Percentiles rank a stretch among this genome's conserved stretches.
Evolutionary conservation across 441 rosid species (phyloP).

Genomic region (Daphne laureola): DNA sequence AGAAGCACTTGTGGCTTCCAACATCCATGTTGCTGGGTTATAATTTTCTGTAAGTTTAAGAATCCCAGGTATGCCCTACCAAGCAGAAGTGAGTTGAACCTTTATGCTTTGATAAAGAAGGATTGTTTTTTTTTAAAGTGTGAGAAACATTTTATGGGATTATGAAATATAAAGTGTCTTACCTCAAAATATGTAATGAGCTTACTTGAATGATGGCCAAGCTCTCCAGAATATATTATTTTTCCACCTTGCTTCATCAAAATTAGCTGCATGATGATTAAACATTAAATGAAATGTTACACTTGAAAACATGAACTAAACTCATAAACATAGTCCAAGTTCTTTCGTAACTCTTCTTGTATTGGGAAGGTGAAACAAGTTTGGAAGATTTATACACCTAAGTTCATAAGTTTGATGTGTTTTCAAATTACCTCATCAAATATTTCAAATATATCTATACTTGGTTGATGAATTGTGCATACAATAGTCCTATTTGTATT

Average conservation of each 20-base stretch:
- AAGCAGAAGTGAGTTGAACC: too few relatives aligned
- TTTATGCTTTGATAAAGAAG: too few relatives aligned
- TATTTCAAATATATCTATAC: constrained; percentile 25
- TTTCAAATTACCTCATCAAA: constrained; percentile 26
- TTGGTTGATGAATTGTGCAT: constrained; percentile 34
- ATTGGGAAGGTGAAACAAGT: too few relatives aligned
- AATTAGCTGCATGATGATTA: constrained; percentile 25
- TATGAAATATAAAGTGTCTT: background rate
- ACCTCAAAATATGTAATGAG: constrained; percentile 38
- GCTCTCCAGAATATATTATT: constrained; percentile 31
- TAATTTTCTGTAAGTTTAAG: constrained; percentile 23
- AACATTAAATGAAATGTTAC: background rate
- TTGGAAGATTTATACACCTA: too few relatives aligned
- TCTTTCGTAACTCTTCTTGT: too few relatives aligned
- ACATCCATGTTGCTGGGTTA: constrained; percentile 39
- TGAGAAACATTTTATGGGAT: too few relatives aligned
- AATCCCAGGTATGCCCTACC: constrained; percentile 17
- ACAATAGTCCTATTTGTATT: constrained; percentile 23
- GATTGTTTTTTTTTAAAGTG: background rate
- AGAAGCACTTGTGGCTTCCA: constrained; percentile 21
- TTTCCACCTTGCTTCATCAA: constrained; percentile 37
- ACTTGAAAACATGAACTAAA: background rate
- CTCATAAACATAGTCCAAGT: too few relatives aligned
- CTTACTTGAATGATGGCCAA: constrained; percentile 28
- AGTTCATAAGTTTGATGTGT: background rate